These are phyloP conservation scores for Brassica incana DNA, from an alignment of 345 rosid species.

Conservation along the genomic window DNA sequence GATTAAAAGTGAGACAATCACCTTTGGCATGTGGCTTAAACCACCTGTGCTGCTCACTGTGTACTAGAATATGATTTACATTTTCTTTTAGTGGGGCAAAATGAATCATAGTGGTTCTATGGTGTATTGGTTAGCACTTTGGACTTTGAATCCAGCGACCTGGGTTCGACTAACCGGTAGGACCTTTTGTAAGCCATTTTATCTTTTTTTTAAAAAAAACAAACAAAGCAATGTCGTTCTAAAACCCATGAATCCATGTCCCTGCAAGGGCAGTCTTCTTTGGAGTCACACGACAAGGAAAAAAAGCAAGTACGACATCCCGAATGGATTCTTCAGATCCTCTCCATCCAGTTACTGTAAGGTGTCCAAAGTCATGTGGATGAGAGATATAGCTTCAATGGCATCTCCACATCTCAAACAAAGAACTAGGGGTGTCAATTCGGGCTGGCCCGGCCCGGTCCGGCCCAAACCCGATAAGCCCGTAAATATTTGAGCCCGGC, in stretches of 20 bases:
- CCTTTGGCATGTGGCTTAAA: not conserved
- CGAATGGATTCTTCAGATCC: not conserved
- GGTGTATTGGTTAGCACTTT: conserved; percentile 97
- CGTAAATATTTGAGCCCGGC: too few species aligned
- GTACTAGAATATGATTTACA: not conserved
- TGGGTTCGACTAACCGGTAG: conserved; percentile 29
- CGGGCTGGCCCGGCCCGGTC: too few species aligned
- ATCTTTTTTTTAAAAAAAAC: not conserved
- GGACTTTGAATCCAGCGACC: conserved; percentile 96
- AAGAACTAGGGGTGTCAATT: too few species aligned
- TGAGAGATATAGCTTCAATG: not conserved
- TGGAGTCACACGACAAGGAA: not conserved
- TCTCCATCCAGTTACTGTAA: not conserved
- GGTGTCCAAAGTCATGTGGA: not conserved
- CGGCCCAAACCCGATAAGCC: too few species aligned
- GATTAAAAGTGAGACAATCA: not conserved
- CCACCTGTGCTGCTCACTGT: not conserved
- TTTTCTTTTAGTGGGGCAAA: not conserved
- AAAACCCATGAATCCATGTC: not conserved
- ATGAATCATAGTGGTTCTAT: conserved; percentile 48
- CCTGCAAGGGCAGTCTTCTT: not conserved
- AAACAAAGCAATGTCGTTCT: not conserved
- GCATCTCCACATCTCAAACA: not conserved
- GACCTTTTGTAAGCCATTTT: too few species aligned
- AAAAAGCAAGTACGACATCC: not conserved